Conservation (phyloP, 495 filamentous ascomycete species). For the Oleoguttula mirabilis region DNA sequence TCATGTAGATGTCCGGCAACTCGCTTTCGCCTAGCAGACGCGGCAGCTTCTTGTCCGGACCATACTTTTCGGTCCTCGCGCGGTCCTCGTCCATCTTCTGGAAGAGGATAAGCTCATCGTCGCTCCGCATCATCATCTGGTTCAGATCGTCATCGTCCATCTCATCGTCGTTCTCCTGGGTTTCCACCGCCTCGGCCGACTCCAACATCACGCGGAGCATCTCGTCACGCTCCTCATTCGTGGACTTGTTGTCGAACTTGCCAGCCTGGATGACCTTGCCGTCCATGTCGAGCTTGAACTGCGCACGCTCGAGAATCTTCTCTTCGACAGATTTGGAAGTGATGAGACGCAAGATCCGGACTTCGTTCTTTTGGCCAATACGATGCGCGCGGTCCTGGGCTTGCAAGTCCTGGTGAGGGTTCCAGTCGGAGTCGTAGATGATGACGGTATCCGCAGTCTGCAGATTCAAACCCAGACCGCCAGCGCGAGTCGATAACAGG, state of each 20-base stretch:
- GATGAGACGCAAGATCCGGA: conserved; percentile 88
- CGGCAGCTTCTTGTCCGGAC: conserved; percentile 53
- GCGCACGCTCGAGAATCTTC: conserved; percentile 92
- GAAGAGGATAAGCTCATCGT: conserved; percentile 32
- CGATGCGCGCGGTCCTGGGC: conserved; percentile 99
- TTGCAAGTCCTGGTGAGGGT: conserved; percentile 97
- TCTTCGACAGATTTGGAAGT: conserved; percentile 95
- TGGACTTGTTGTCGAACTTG: conserved; percentile 99
- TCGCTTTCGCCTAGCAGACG: conserved; percentile 82
- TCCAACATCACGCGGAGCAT: conserved; percentile 86
- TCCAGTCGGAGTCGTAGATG: conserved; percentile 99
- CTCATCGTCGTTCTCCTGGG: conserved; percentile 60
- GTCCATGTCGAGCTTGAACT: conserved; percentile 98
- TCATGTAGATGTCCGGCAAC: conserved; percentile 84
- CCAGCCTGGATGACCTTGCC: conserved; percentile 98
- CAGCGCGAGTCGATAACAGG: conserved; percentile 94
- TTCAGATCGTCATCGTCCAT: conserved; percentile 98
- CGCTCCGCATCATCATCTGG: conserved; percentile 43
- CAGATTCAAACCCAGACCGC: conserved; percentile 91
- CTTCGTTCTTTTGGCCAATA: conserved; percentile 99
- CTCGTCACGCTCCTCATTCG: conserved; percentile 93
- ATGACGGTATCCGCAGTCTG: conserved; percentile 98
- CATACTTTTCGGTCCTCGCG: conserved; percentile 50
- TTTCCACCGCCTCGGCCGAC: conserved; percentile 75
- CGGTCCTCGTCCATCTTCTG: conserved; percentile 62